Percentiles rank a stretch among this genome's conserved stretches.
Conservation (phyloP, 331 rosid genomes). For the Erythrophleum ivorense region DNA sequence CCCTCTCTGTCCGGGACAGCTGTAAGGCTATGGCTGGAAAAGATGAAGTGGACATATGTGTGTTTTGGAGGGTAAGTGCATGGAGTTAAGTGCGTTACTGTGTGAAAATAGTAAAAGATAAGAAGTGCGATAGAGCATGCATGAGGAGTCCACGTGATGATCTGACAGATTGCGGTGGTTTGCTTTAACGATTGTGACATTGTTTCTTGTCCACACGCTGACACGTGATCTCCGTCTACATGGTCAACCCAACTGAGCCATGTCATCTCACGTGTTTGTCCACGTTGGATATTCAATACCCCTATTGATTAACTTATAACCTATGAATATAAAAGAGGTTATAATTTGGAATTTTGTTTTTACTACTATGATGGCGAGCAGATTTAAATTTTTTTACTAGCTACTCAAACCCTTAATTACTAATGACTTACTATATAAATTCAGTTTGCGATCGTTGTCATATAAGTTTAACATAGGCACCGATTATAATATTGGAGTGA, state of each 20-base stretch:
- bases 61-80: constrained; percentile 33
- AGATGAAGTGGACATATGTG: neutral
- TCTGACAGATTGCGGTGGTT: constrained; percentile 65
- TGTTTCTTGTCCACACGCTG: constrained; percentile 35
- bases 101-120: neutral
- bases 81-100: neutral
- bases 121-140: constrained; percentile 41
- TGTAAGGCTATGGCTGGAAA: constrained; percentile 34
- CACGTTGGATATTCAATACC: constrained; percentile 38
- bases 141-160: constrained; percentile 70
- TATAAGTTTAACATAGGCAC: too few relatives aligned
- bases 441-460: too few relatives aligned
- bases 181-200: constrained; percentile 55
- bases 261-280: constrained; percentile 31
- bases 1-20: constrained; percentile 29
- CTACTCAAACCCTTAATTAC: too few relatives aligned
- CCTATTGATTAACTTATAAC: too few relatives aligned
- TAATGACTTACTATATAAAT: too few relatives aligned
- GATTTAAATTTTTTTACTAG: too few relatives aligned
- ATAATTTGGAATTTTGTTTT: too few relatives aligned
- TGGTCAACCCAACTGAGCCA: constrained; percentile 36
- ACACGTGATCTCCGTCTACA: constrained; percentile 63
- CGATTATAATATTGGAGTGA: too few relatives aligned
- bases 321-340: too few relatives aligned
- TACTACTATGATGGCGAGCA: too few relatives aligned